A percentile compares a stretch with the other conserved stretches of the same genome.
Conservation (phyloP, 495 filamentous ascomycete genomes). For the Tuber magnatum region DNA sequence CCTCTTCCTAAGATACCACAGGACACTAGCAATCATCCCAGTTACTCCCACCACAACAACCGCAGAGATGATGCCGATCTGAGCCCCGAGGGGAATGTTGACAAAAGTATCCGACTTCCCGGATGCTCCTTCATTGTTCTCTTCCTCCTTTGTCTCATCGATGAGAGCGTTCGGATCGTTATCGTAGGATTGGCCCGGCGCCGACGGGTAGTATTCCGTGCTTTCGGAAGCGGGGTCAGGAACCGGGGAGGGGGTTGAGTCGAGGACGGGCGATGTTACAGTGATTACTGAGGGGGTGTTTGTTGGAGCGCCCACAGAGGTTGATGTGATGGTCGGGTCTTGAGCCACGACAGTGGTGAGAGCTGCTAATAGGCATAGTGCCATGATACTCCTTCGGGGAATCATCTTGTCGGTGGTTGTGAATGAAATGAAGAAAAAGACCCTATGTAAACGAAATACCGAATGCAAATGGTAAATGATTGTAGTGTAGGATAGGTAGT, state of each 20-base stretch:
- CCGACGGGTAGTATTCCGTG: slow-evolving; percentile 28
- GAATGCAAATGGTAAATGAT: neutral
- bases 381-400: slow-evolving; percentile 20
- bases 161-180: slow-evolving; percentile 5
- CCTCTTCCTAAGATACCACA: slow-evolving; percentile 37
- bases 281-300: slow-evolving; percentile 5
- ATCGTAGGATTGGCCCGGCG: slow-evolving; percentile 23
- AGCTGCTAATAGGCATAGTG: slow-evolving; percentile 23
- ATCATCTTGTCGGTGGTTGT: slow-evolving; percentile 19
- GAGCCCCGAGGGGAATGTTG: slow-evolving; percentile 35
- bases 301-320: neutral
- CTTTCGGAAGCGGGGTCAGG: slow-evolving; percentile 7
- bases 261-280: slow-evolving; percentile 10
- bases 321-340: slow-evolving; percentile 8
- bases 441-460: neutral
- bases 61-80: slow-evolving; percentile 38
- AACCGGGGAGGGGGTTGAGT: slow-evolving; percentile 5
- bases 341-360: slow-evolving; percentile 26
- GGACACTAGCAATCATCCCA: slow-evolving; percentile 22
- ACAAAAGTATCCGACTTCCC: slow-evolving; percentile 37
- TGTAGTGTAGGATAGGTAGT: neutral
- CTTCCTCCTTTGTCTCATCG: slow-evolving; percentile 10
- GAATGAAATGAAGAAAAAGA: neutral
- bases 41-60: slow-evolving; percentile 35
- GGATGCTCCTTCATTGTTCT: slow-evolving; percentile 28